A percentile compares a stretch with the other conserved stretches of the same genome.
Conservation (phyloP, 441 rosid genomes). For the Aquilaria agallochum region DNA sequence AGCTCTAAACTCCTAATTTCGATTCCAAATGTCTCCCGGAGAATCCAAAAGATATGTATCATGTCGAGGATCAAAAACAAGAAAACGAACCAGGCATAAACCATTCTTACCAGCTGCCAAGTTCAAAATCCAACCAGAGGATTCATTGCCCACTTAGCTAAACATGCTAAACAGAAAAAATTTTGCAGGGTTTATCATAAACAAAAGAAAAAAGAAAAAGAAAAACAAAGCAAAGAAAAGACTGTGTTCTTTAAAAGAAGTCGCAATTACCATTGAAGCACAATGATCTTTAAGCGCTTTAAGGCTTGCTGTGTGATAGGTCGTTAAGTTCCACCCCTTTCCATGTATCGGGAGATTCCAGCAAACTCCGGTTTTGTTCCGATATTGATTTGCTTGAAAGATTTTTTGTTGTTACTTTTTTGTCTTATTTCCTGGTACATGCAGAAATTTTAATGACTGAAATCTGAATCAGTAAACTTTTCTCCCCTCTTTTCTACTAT, state of each 20-base stretch:
- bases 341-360: slow-evolving; percentile 2
- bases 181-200: neutral
- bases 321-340: slow-evolving; percentile 4
- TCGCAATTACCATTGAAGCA: slow-evolving; percentile 26
- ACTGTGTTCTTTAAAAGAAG: neutral
- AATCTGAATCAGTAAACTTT: too few relatives aligned
- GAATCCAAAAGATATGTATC: too few relatives aligned
- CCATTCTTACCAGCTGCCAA: too few relatives aligned
- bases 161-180: too few relatives aligned
- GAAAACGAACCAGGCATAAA: too few relatives aligned
- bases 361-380: neutral
- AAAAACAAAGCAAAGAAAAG: neutral
- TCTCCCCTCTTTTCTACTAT: too few relatives aligned
- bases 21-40: too few relatives aligned
- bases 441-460: too few relatives aligned
- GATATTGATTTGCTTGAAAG: slow-evolving; percentile 32
- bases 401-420: slow-evolving; percentile 10
- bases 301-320: slow-evolving; percentile 3
- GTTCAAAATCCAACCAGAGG: too few relatives aligned
- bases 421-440: neutral
- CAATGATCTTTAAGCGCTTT: slow-evolving; percentile 25
- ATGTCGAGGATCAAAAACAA: too few relatives aligned
- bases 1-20: too few relatives aligned
- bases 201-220: neutral
- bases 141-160: too few relatives aligned